phyloP scores from a whole-genome alignment of 169 alveolate genomes.

The Eimeria sp. region DNA sequence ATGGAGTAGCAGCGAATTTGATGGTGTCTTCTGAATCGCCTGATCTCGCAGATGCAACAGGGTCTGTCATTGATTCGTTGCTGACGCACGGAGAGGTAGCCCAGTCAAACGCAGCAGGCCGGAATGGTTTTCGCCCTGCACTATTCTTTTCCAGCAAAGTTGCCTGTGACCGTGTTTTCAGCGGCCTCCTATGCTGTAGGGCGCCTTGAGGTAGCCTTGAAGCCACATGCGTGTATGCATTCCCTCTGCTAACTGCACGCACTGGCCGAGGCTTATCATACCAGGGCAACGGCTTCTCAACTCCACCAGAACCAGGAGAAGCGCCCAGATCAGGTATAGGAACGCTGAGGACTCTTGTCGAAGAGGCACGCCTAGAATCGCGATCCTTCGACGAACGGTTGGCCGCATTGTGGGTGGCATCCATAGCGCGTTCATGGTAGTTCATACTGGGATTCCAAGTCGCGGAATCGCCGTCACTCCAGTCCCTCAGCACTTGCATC shows the following conservation, averaged over 20 bases:
- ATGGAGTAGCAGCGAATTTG: not conserved
- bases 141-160: not conserved
- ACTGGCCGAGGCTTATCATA: slow-evolving; percentile 58
- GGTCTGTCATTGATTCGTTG: slow-evolving; percentile 18
- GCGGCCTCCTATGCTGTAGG: slow-evolving; percentile 34
- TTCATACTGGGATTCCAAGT: not conserved
- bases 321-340: not conserved
- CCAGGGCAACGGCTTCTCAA: not conserved
- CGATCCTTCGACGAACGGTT: not conserved
- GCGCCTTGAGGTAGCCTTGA: slow-evolving; percentile 74
- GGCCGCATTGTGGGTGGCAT: not conserved
- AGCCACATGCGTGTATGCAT: slow-evolving; percentile 54
- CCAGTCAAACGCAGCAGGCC: not conserved
- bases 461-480: not conserved
- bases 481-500: not conserved
- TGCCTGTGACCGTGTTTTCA: not conserved
- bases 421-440: not conserved
- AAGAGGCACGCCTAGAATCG: not conserved
- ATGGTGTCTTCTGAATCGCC: slow-evolving; percentile 25
- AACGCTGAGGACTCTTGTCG: not conserved
- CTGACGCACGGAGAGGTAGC: not conserved
- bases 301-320: slow-evolving; percentile 15
- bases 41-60: slow-evolving; percentile 56
- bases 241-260: slow-evolving; percentile 59
- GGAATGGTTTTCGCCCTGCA: not conserved